Evolutionary conservation across 129 eudicot genomes (phyloP).

Genomic region (Centrapalus pauciflorus): DNA sequence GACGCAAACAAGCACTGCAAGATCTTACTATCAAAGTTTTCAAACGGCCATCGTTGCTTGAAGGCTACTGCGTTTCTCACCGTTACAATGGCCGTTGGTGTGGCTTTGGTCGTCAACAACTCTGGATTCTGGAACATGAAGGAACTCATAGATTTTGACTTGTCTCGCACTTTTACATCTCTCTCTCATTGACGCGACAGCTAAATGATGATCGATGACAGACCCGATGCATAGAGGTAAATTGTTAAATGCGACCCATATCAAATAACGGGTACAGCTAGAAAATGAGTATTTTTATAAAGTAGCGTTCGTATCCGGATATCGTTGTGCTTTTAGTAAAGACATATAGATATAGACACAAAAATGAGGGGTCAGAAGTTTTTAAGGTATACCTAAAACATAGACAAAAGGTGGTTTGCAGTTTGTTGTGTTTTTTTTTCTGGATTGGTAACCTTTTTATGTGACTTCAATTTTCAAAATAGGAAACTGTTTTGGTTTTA

Average conservation of each 20-base stretch:
- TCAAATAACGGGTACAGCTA: slow-evolving; percentile 9
- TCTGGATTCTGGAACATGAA: slow-evolving; percentile 25
- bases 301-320: slow-evolving; percentile 13
- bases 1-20: slow-evolving; percentile 45
- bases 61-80: slow-evolving; percentile 28
- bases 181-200: slow-evolving; percentile 14
- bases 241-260: slow-evolving; percentile 9
- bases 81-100: slow-evolving; percentile 26
- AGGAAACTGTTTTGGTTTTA: too few relatives aligned
- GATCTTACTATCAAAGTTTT: slow-evolving; percentile 23
- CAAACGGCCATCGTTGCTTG: slow-evolving; percentile 30
- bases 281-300: slow-evolving; percentile 10
- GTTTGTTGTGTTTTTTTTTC: neutral
- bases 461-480: too few relatives aligned
- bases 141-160: slow-evolving; percentile 31
- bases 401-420: neutral
- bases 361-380: neutral
- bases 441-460: neutral
- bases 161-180: slow-evolving; percentile 11
- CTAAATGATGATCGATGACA: neutral
- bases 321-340: neutral
- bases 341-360: slow-evolving; percentile 3
- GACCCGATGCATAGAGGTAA: slow-evolving; percentile 10
- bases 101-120: slow-evolving; percentile 25
- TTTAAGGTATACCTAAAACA: slow-evolving; percentile 12